These are phyloP conservation scores for Tuber indicum DNA, from an alignment of 495 filamentous ascomycete genomes.

Conservation along the genomic window DNA sequence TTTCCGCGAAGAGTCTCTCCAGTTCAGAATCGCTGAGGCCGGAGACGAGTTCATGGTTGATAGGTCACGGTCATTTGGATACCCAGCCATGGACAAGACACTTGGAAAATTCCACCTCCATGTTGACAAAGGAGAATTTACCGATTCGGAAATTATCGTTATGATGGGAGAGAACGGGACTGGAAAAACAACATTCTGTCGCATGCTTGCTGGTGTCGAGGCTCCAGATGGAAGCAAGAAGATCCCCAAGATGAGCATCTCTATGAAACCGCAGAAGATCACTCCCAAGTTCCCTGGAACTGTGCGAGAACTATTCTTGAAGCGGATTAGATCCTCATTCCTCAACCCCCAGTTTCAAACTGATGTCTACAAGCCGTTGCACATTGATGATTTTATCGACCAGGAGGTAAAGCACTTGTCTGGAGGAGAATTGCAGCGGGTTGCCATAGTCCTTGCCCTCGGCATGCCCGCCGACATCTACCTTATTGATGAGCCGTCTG, in stretches of 20 bases:
- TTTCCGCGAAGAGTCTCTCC: conserved; percentile 93
- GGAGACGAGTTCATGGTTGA: conserved; percentile 85
- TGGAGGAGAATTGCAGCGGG: conserved; percentile 97
- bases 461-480: conserved; percentile 97
- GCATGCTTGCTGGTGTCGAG: conserved; percentile 82
- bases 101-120: conserved; percentile 79
- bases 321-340: conserved; percentile 96
- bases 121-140: conserved; percentile 78
- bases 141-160: conserved; percentile 95
- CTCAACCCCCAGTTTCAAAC: conserved; percentile 96
- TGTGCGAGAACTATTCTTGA: conserved; percentile 90
- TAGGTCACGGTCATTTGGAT: conserved; percentile 73
- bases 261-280: conserved; percentile 99
- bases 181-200: conserved; percentile 96
- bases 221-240: conserved; percentile 72
- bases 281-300: conserved; percentile 95
- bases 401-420: conserved; percentile 98
- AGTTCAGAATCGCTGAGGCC: conserved; percentile 90
- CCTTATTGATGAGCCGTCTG: conserved; percentile 90
- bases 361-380: conserved; percentile 96
- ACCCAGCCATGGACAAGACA: conserved; percentile 89
- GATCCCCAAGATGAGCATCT: conserved; percentile 89
- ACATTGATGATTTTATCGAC: conserved; percentile 97
- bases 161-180: conserved; percentile 99
- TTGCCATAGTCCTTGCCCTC: conserved; percentile 92